Percentiles rank a stretch among this genome's conserved stretches.
These are phyloP conservation scores for Talaromyces verruculosus DNA, from an alignment of 2,329 filamentous ascomycete genomes.

Conservation along the genomic window DNA sequence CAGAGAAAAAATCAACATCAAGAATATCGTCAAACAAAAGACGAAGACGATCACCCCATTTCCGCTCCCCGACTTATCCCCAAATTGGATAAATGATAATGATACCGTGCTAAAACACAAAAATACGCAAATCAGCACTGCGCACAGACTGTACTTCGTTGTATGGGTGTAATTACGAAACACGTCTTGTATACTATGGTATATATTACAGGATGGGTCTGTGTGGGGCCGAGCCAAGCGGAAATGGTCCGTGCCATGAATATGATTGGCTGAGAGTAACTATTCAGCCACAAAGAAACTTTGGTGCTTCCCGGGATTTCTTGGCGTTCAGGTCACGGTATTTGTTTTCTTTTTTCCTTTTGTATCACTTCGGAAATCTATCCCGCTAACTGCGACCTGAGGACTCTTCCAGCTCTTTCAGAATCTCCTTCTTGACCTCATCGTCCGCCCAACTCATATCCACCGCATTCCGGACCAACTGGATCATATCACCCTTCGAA, in stretches of 20 bases:
- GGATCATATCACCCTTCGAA: slow-evolving; percentile 45
- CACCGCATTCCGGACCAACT: slow-evolving; percentile 45
- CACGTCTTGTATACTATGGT: neutral
- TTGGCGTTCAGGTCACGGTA: slow-evolving; percentile 1
- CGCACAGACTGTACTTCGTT: neutral
- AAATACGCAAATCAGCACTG: neutral
- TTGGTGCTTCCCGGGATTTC: slow-evolving; percentile 1
- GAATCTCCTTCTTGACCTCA: slow-evolving; percentile 35
- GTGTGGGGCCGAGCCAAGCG: slow-evolving; percentile 2
- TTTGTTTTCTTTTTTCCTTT: slow-evolving; percentile 3
- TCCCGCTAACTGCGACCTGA: neutral
- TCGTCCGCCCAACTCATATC: slow-evolving; percentile 51
- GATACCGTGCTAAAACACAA: neutral
- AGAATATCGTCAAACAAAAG: no score
- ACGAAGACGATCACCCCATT: neutral
- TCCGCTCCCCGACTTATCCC: neutral
- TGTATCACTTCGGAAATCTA: neutral
- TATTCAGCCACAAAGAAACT: slow-evolving; percentile 5
- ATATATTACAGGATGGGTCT: neutral
- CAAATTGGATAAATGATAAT: neutral
- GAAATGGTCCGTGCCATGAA: neutral
- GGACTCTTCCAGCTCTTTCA: neutral
- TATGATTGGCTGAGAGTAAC: neutral
- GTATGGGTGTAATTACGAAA: neutral
- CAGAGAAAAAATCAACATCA: neutral